These are phyloP conservation scores for Tolypocladium tundrense DNA, from an alignment of 2,329 filamentous ascomycete genomes.

Conservation along the genomic window DNA sequence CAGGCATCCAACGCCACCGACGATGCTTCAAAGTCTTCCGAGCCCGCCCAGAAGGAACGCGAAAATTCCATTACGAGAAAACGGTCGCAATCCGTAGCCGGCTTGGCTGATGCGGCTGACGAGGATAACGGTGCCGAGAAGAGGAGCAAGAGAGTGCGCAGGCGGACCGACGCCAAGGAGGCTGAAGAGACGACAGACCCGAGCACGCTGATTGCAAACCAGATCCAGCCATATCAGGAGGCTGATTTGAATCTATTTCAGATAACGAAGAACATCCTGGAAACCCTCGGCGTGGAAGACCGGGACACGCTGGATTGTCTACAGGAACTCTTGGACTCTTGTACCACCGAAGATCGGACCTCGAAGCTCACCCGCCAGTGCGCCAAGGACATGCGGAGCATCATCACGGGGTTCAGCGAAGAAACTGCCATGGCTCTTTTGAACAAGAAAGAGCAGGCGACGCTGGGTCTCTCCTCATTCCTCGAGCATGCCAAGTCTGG, in stretches of 20 bases:
- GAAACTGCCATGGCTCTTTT: slow-evolving; percentile 43
- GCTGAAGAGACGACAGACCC: slow-evolving; percentile 43
- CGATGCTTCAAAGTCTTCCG: slow-evolving; percentile 15
- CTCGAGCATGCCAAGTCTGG: slow-evolving; percentile 52
- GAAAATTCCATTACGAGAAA: slow-evolving; percentile 40
- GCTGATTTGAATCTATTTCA: slow-evolving; percentile 46
- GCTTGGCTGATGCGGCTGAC: slow-evolving; percentile 43
- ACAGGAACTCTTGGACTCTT: slow-evolving; percentile 41
- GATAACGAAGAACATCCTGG: slow-evolving; percentile 43
- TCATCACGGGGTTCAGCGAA: slow-evolving; percentile 40
- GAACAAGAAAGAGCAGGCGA: slow-evolving; percentile 40
- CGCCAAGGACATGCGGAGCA: slow-evolving; percentile 38
- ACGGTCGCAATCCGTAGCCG: slow-evolving; percentile 52
- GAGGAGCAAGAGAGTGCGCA: slow-evolving; percentile 54
- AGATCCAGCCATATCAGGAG: slow-evolving; percentile 46
- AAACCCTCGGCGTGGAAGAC: slow-evolving; percentile 44
- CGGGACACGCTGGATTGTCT: slow-evolving; percentile 32
- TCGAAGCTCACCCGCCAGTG: slow-evolving; percentile 35
- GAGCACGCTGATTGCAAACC: slow-evolving; percentile 39
- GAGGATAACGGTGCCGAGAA: slow-evolving; percentile 50
- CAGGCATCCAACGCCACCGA: slow-evolving; percentile 10
- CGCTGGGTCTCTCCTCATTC: slow-evolving; percentile 48
- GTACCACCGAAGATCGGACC: slow-evolving; percentile 38
- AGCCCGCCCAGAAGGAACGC: slow-evolving; percentile 20
- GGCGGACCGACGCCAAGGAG: slow-evolving; percentile 38